A percentile compares a stretch with the other conserved stretches of the same genome.
phyloP scores from a whole-genome alignment of 1,284 basidiomycete genomes.

The Apiotrichum gracile region DNA sequence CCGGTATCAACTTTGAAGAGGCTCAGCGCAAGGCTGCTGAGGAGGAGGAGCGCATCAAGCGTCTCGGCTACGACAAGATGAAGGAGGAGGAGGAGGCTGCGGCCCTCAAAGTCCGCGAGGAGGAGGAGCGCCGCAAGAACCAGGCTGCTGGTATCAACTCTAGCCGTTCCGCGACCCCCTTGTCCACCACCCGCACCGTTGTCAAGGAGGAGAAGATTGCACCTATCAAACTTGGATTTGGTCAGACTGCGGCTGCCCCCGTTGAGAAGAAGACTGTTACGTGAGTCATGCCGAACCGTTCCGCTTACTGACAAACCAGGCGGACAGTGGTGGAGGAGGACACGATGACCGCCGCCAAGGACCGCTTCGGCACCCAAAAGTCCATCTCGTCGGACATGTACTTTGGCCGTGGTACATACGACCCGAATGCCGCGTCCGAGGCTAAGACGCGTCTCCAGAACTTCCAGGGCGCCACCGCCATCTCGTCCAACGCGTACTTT shows the following conservation, averaged over 20 bases:
- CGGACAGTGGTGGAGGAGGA: constrained; percentile 54
- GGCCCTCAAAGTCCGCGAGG: constrained; percentile 48
- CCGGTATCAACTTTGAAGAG: constrained; percentile 80
- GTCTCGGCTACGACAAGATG: constrained; percentile 80
- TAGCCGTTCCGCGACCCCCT: constrained; percentile 14
- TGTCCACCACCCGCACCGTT: constrained; percentile 19
- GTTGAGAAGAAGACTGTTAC: constrained; percentile 51
- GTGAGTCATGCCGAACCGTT: background rate
- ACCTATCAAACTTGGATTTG: constrained; percentile 66
- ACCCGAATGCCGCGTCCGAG: constrained; percentile 65
- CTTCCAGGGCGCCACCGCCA: constrained; percentile 89
- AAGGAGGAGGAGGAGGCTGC: constrained; percentile 60
- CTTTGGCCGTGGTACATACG: constrained; percentile 85
- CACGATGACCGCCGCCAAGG: constrained; percentile 67
- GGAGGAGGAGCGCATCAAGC: constrained; percentile 78
- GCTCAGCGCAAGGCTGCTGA: constrained; percentile 79
- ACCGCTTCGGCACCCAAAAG: constrained; percentile 88
- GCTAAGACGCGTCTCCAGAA: constrained; percentile 73
- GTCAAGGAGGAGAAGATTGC: constrained; percentile 34
- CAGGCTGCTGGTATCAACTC: constrained; percentile 41
- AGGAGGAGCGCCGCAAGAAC: constrained; percentile 56
- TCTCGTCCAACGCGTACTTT: constrained; percentile 93
- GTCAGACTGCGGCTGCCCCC: constrained; percentile 55
- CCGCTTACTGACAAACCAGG: constrained; percentile 13
- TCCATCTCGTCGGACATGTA: constrained; percentile 95